Conservation (phyloP, 2,329 filamentous ascomycete species). For the Ascochyta pisi region DNA sequence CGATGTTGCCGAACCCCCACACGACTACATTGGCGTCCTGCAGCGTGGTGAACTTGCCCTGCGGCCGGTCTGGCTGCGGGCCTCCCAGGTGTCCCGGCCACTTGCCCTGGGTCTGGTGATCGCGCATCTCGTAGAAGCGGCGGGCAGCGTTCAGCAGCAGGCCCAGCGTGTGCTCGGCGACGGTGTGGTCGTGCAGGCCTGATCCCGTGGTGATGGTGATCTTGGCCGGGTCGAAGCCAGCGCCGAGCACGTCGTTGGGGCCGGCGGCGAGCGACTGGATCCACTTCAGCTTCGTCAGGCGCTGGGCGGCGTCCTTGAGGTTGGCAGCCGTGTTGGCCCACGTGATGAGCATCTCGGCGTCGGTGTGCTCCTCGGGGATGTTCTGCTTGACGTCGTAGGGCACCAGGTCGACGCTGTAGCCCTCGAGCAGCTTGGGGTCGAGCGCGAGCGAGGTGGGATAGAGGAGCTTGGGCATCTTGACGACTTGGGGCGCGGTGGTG, state of each 20-base stretch:
- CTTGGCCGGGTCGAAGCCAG: conserved; percentile 63
- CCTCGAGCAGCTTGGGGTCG: conserved; percentile 62
- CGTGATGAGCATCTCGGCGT: conserved; percentile 67
- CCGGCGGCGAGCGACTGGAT: conserved; percentile 72
- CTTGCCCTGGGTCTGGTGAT: conserved; percentile 62
- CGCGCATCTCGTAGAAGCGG: conserved; percentile 68
- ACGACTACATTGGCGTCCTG: conserved; percentile 65
- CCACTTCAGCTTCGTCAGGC: conserved; percentile 66
- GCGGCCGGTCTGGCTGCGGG: conserved; percentile 64
- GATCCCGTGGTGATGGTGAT: conserved; percentile 67
- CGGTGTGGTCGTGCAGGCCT: conserved; percentile 69
- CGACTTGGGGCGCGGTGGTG: conserved; percentile 4
- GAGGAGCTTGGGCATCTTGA: conserved; percentile 60
- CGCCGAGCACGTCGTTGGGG: conserved; percentile 68
- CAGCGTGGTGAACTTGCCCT: conserved; percentile 65
- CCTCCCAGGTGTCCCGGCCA: conserved; percentile 70
- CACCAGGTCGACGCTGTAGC: conserved; percentile 65
- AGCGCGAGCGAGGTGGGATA: conserved; percentile 69
- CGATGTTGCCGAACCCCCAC: conserved; percentile 73
- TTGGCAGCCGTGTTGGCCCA: conserved; percentile 67
- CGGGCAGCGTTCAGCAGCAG: conserved; percentile 63
- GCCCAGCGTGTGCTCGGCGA: conserved; percentile 69
- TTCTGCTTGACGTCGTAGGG: conserved; percentile 64
- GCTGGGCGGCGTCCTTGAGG: conserved; percentile 63
- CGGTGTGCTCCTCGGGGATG: conserved; percentile 64